Evolutionary conservation across 2,329 filamentous ascomycete genomes (phyloP).

Genomic region (Cladophialophora bantiana): DNA sequence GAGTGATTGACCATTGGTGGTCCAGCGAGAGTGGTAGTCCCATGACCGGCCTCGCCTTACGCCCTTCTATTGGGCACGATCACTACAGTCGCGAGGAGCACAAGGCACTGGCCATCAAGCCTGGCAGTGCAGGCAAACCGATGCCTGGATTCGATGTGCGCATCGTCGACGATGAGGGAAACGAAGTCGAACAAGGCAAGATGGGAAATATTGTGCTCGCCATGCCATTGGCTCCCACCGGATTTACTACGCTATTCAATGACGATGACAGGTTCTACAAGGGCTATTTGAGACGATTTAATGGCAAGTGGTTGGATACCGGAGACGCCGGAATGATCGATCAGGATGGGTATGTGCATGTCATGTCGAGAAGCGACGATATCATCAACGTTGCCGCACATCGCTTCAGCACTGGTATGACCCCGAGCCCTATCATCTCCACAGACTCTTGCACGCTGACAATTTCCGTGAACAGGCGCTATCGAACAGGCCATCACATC

Average conservation of each 20-base stretch:
- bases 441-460: conserved; percentile 16
- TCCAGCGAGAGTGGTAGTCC: conserved; percentile 74
- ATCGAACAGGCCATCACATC: conserved; percentile 91
- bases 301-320: conserved; percentile 85
- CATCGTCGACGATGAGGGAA: conserved; percentile 80
- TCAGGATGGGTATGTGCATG: conserved; percentile 68
- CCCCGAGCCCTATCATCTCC: conserved; percentile 4
- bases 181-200: conserved; percentile 70
- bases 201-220: conserved; percentile 94
- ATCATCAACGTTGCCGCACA: conserved; percentile 97
- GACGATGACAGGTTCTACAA: conserved; percentile 87
- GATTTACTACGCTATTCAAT: conserved; percentile 83
- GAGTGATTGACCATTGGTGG: conserved; percentile 77
- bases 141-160: conserved; percentile 92
- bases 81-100: conserved; percentile 41
- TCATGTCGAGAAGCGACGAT: conserved; percentile 76
- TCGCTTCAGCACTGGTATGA: conserved; percentile 80
- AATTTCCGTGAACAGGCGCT: conserved; percentile 61
- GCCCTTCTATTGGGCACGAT: conserved; percentile 65
- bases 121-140: conserved; percentile 86
- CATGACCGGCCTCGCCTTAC: conserved; percentile 70
- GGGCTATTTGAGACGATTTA: conserved; percentile 82
- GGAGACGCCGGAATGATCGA: conserved; percentile 91
- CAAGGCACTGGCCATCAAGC: conserved; percentile 70
- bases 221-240: conserved; percentile 82